Evolutionary conservation across 1,284 basidiomycete genomes (phyloP).

Genomic region (Irpex sp.): DNA sequence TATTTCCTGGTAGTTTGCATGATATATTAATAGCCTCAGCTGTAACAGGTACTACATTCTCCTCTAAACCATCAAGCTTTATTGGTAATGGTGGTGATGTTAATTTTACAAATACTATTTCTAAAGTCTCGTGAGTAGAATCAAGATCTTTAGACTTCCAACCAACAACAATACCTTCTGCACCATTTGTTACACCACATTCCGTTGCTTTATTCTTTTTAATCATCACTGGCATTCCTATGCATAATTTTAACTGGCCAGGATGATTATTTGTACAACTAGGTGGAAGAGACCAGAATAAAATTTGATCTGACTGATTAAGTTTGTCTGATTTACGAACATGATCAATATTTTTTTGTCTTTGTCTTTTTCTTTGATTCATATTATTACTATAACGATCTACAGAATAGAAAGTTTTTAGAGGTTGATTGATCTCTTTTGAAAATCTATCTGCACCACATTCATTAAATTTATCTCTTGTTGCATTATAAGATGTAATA

Average conservation of each 20-base stretch:
- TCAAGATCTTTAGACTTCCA: constrained; percentile 29
- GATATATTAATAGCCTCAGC: constrained; percentile 12
- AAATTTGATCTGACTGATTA: constrained; percentile 16
- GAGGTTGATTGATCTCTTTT: constrained; percentile 18
- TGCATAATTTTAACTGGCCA: constrained; percentile 30
- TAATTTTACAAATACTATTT: constrained; percentile 35
- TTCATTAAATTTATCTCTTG: constrained; percentile 32
- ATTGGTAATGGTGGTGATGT: constrained; percentile 27
- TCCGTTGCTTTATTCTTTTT: constrained; percentile 34
- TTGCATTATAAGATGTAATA: constrained; percentile 29
- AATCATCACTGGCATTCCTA: constrained; percentile 38
- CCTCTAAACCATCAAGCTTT: constrained; percentile 31
- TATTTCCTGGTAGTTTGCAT: constrained; percentile 25
- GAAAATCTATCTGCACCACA: constrained; percentile 26
- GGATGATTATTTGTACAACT: constrained; percentile 20
- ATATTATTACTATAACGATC: constrained; percentile 18
- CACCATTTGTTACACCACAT: constrained; percentile 37
- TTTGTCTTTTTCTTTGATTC: no score
- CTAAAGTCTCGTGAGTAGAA: constrained; percentile 22
- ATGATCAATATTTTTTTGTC: no score
- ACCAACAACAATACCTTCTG: constrained; percentile 31
- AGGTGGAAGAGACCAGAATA: constrained; percentile 27
- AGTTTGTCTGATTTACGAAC: constrained; percentile 14
- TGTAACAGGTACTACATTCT: constrained; percentile 37
- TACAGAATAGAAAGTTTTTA: constrained; percentile 27